Percentiles rank a stretch among this genome's conserved stretches.
These are phyloP conservation scores for Baeospora myosura DNA, from an alignment of 1,284 basidiomycete genomes.

Conservation along the genomic window DNA sequence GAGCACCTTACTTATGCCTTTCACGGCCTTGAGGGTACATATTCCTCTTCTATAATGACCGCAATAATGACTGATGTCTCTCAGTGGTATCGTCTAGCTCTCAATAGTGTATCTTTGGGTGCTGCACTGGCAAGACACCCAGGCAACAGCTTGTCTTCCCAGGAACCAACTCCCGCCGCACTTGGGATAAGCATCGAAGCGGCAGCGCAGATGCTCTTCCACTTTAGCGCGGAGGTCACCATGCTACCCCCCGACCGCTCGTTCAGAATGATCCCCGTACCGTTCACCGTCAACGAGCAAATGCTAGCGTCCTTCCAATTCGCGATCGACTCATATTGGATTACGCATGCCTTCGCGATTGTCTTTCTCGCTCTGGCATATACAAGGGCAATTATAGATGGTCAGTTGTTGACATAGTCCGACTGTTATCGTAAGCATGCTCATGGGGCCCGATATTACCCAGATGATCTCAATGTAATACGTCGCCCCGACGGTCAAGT, in stretches of 20 bases:
- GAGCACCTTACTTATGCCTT: conserved; percentile 9
- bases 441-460: not conserved
- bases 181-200: conserved; percentile 5
- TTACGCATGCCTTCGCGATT: conserved; percentile 9
- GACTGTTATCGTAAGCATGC: not conserved
- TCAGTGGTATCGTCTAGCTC: conserved; percentile 8
- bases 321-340: conserved; percentile 8
- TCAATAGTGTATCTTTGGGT: conserved; percentile 8
- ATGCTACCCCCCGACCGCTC: not conserved
- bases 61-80: not conserved
- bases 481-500: not conserved
- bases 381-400: conserved; percentile 8
- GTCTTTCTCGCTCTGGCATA: conserved; percentile 9
- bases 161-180: conserved; percentile 1
- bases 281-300: not conserved
- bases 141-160: no score
- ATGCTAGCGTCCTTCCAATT: conserved; percentile 4
- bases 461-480: conserved; percentile 6
- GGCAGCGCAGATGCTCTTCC: conserved; percentile 7
- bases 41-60: not conserved
- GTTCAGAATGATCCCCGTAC: no score
- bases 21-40: conserved; percentile 10
- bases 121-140: no score
- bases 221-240: not conserved
- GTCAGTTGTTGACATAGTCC: conserved; percentile 3